These are phyloP conservation scores for Hortaea werneckii DNA, from an alignment of 2,329 filamentous ascomycete genomes.

Conservation along the genomic window DNA sequence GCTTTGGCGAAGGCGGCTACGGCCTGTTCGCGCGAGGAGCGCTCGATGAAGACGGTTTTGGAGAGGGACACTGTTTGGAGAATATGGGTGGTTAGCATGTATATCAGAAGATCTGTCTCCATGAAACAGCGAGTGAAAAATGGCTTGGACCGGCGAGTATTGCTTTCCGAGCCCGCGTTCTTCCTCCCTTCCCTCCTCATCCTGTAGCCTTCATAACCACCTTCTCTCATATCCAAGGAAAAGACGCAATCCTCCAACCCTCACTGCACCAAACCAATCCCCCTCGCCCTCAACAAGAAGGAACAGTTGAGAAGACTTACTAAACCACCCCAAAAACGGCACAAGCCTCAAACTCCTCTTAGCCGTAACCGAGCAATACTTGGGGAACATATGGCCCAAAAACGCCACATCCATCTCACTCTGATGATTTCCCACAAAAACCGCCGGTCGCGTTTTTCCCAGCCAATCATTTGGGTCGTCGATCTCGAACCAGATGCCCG, in stretches of 20 bases:
- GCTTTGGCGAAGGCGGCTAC: slow-evolving; percentile 78
- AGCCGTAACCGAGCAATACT: slow-evolving; percentile 84
- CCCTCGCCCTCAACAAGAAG: no score
- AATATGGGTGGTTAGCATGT: not conserved
- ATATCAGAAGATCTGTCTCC: not conserved
- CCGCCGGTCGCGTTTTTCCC: slow-evolving; percentile 58
- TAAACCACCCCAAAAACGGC: slow-evolving; percentile 93
- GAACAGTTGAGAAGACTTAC: slow-evolving; percentile 25
- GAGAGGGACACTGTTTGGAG: slow-evolving; percentile 55
- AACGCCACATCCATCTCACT: slow-evolving; percentile 84
- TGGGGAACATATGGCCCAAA: slow-evolving; percentile 80
- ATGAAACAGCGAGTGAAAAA: no score
- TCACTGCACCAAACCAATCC: no score
- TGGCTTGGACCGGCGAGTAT: no score
- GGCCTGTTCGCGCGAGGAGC: slow-evolving; percentile 71
- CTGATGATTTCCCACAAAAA: slow-evolving; percentile 94
- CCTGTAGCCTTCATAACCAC: no score
- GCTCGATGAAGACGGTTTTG: slow-evolving; percentile 91
- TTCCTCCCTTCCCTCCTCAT: no score
- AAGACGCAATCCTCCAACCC: no score
- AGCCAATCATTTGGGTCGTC: slow-evolving; percentile 36
- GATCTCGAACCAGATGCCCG: slow-evolving; percentile 68
- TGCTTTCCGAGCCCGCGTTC: no score
- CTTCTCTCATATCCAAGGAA: no score
- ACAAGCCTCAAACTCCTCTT: slow-evolving; percentile 72